phyloP scores from a whole-genome alignment of 2,329 filamentous ascomycete species.

The Colletotrichum sp. region DNA sequence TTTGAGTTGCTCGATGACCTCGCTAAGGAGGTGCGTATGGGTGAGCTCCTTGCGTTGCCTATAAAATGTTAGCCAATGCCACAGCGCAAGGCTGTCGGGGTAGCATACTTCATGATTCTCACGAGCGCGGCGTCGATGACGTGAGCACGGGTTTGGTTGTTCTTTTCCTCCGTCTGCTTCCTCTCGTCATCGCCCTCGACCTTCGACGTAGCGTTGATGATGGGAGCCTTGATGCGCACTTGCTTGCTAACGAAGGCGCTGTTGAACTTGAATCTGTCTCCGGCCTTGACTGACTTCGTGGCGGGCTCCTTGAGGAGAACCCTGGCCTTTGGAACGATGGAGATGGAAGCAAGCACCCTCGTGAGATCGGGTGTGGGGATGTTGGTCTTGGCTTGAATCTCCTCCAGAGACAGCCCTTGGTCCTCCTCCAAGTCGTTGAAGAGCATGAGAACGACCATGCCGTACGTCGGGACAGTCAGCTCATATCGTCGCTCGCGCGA shows the following conservation, averaged over 20 bases:
- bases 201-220: slow-evolving; percentile 81
- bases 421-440: slow-evolving; percentile 78
- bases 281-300: slow-evolving; percentile 75
- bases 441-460: slow-evolving; percentile 85
- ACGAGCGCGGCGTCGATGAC: slow-evolving; percentile 79
- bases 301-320: slow-evolving; percentile 82
- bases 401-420: slow-evolving; percentile 64
- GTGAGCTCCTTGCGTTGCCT: slow-evolving; percentile 76
- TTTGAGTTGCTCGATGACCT: slow-evolving; percentile 73
- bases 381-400: slow-evolving; percentile 82
- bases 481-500: slow-evolving; percentile 79
- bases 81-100: not conserved
- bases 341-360: slow-evolving; percentile 79
- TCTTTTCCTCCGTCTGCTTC: slow-evolving; percentile 76
- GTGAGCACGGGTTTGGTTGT: slow-evolving; percentile 72
- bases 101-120: slow-evolving; percentile 83
- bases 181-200: slow-evolving; percentile 77
- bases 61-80: slow-evolving; percentile 28
- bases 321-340: slow-evolving; percentile 81
- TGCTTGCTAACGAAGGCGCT: slow-evolving; percentile 80
- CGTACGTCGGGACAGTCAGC: slow-evolving; percentile 89
- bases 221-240: slow-evolving; percentile 87
- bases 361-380: slow-evolving; percentile 77
- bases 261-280: slow-evolving; percentile 85
- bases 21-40: slow-evolving; percentile 72